Base-by-base conservation (phyloP, 2,329 filamentous ascomycete genomes). In the Hypoxylon sp. region DNA sequence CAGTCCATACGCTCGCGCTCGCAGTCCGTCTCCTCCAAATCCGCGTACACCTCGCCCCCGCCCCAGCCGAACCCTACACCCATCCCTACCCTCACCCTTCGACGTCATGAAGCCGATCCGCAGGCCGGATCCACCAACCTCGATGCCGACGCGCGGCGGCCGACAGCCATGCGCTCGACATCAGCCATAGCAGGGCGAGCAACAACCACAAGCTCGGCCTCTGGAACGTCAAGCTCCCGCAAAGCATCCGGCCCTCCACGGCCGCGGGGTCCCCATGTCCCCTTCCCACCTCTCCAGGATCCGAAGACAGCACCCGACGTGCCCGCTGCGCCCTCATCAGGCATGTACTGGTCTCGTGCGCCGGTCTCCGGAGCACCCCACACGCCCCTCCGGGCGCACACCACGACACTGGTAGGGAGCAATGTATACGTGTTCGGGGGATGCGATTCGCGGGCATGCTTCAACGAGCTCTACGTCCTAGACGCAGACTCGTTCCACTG, bases 311-410 rank as follows among this genome's bases (percentile, higher is more conserved):
- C 85, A 1, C 84, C 87, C 4, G 85, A 90, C 61, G 87, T 91
- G 16, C 81, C 84, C 8, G 81, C 84, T 2, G 88, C 89, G 14
- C 89, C 89, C 24, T 85, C 89, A 16, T 89, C 87, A 50, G 89
- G 89, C 71, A 91, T 91, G 89, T 91, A 91, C 79, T 91, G 89
- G 88, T 90, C 87, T 55, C 84, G 82, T 33, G 88, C 89, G 8
- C 86, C 85, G 6, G 82, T 86, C n/a, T 90, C 88, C 2, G 89
- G 89, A 24, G 80, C 83, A 24, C 80, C 87, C 38, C 87, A 89
- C 72, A 85, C 86, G 14, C 83, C 86, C 22, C 78, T 91, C 61
- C 84, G 89, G 58, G 89, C 89, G 14, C 89, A 91, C 76, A 91
- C 89, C 45, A 87, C 86, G 30, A 90, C 89, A 18, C 79, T 90